phyloP scores from a whole-genome alignment of 2,329 filamentous ascomycete genomes.

The Fusarium sp. region DNA sequence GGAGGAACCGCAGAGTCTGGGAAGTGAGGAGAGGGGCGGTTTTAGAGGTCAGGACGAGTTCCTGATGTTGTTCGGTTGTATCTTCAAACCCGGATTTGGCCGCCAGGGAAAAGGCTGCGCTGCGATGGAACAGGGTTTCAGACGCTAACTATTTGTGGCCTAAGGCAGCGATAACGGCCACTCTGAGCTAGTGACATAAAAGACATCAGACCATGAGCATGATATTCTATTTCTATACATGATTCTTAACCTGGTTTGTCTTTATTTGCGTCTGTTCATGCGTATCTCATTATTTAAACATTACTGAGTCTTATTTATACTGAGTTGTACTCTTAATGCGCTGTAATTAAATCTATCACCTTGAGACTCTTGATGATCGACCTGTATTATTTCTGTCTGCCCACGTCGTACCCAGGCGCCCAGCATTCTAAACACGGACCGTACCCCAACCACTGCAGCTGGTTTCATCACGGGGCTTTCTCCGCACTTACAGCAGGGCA shows the following conservation, averaged over 20 bases:
- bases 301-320: no score
- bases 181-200: constrained; percentile 1
- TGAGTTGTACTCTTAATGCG: neutral
- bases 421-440: constrained; percentile 2
- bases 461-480: constrained; percentile 40
- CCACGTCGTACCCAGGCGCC: neutral
- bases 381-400: neutral
- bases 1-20: constrained; percentile 30
- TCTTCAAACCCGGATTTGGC: constrained; percentile 53
- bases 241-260: neutral
- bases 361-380: neutral
- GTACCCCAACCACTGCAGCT: constrained; percentile 27
- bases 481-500: constrained; percentile 33
- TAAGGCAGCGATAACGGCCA: constrained; percentile 51
- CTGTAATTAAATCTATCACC: neutral
- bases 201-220: neutral
- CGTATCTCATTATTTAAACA: no score
- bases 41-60: constrained; percentile 46
- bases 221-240: neutral
- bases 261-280: no score
- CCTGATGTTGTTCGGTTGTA: constrained; percentile 51
- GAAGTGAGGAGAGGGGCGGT: constrained; percentile 31
- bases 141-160: constrained; percentile 50
- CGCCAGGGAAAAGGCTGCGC: constrained; percentile 52
- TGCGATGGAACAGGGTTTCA: constrained; percentile 36